Evolutionary conservation across 345 rosid species (phyloP), one percentile per base, ranked within the genome.

Genomic region (Boechera divaricarpa): DNA sequence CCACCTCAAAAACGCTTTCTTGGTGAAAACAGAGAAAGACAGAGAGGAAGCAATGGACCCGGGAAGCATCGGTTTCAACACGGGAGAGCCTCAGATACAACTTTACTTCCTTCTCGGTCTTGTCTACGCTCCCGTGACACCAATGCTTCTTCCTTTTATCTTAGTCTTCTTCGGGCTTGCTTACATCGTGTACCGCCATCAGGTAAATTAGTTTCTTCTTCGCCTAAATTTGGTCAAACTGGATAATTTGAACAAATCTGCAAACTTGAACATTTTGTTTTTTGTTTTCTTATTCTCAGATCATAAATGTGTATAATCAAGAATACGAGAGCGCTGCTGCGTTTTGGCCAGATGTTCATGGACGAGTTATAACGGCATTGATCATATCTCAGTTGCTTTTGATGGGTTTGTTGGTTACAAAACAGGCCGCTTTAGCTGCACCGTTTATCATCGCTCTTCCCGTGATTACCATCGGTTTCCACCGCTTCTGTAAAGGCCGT

Each of bases 331-430:
- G 98, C 55, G 96, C 72, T 5, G 97, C 93, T 7, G 96, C 94
- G 57, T 94, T 91, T 78, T 94, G 98, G 98, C 98, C 98, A 4
- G 97, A 86, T 67, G 97, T 94, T 69, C 97, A 94, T 55, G 88
- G 83, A n/a, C 92, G 97, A 10, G 10, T 94, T 44, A 80, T 91
- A 39, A 9, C 51, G 2, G 97, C 91, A 47, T 73, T 94, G 84
- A 56, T 91, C 44, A 85, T 91, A 75, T 91, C 97, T 9, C 98
- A 94, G 81, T 41, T 94, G 75, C 85, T 89, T 77, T 69, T 94
- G 33, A 77, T 94, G 80, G 98, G 98, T 66, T 77, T 94, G 73
- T 39, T 94, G 76, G 76, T 81, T 55, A 89, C 97, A 28, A 89
- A 86, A 73, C 51, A 64, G 4, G 86, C 90, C 10, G 88, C 91